These are phyloP conservation scores for Paecilomyces dactylethromorphus DNA, from an alignment of 2,329 filamentous ascomycete genomes.

Conservation along the genomic window DNA sequence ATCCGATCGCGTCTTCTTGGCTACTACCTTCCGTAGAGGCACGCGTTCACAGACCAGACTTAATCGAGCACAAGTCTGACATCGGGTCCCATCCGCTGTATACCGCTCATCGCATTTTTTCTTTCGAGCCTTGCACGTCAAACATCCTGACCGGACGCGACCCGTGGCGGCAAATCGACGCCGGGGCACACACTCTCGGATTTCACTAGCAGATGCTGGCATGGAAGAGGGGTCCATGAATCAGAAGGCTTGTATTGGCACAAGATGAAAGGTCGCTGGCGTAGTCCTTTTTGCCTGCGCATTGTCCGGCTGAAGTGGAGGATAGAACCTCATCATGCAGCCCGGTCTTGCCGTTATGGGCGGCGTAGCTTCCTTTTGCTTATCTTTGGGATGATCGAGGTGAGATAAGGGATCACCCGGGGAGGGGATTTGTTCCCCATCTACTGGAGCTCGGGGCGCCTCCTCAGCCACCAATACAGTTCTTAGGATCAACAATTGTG, in stretches of 20 bases:
- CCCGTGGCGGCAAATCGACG: constrained; percentile 7
- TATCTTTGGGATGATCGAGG: background rate
- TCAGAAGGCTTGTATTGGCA: background rate
- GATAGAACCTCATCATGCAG: background rate
- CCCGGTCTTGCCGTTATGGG: background rate
- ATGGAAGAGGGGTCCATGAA: background rate
- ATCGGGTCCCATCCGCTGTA: background rate
- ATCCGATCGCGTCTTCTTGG: background rate
- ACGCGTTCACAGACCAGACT: constrained; percentile 5
- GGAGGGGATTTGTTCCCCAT: background rate
- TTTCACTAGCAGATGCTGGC: background rate
- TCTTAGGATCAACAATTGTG: background rate
- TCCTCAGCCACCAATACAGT: background rate
- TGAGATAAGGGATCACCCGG: background rate
- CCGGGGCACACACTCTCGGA: background rate
- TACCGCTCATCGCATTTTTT: constrained; percentile 11
- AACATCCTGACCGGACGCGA: constrained; percentile 8
- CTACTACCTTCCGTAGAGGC: constrained; percentile 5
- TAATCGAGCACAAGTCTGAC: constrained; percentile 4
- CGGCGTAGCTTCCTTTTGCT: background rate
- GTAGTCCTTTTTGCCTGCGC: background rate
- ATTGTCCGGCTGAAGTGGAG: background rate
- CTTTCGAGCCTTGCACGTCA: constrained; percentile 10
- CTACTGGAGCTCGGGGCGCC: too few species aligned
- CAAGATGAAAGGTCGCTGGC: background rate